These are phyloP conservation scores for Crithidia mellificae DNA, from an alignment of 208 protist genomes.

Conservation along the genomic window DNA sequence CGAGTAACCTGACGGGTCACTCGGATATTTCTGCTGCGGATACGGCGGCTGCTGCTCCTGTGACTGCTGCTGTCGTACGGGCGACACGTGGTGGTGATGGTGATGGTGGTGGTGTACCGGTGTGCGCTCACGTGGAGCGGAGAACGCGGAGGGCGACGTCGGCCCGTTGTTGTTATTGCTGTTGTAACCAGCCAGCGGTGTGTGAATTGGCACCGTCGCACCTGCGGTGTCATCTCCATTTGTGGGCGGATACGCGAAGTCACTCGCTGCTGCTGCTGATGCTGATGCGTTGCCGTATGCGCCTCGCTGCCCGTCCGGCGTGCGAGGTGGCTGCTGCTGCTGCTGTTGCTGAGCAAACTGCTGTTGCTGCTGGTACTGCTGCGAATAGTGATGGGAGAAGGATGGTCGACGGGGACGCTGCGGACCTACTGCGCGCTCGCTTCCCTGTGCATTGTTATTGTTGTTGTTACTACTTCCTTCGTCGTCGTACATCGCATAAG, in stretches of 20 bases:
- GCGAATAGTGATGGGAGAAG: background rate
- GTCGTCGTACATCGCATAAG: too few relatives aligned
- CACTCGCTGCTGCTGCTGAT: too few relatives aligned
- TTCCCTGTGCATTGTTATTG: background rate
- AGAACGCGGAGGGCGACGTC: background rate
- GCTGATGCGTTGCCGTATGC: too few relatives aligned
- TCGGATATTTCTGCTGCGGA: background rate
- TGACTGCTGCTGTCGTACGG: background rate
- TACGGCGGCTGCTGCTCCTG: background rate
- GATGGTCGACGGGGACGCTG: background rate
- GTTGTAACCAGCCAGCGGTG: background rate
- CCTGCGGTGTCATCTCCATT: background rate
- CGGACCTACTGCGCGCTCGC: background rate
- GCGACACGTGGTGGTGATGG: background rate
- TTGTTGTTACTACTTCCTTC: background rate
- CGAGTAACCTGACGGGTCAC: background rate
- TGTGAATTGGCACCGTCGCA: background rate
- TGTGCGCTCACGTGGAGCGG: background rate
- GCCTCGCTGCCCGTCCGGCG: too few relatives aligned
- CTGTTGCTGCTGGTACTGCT: background rate
- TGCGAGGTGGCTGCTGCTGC: background rate
- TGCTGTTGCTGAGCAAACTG: background rate
- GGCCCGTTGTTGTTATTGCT: too few relatives aligned
- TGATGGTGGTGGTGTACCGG: background rate
- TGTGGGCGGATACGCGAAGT: too few relatives aligned